Conservation (phyloP, 495 filamentous ascomycete species). For the Aspergillus taichungensis region DNA sequence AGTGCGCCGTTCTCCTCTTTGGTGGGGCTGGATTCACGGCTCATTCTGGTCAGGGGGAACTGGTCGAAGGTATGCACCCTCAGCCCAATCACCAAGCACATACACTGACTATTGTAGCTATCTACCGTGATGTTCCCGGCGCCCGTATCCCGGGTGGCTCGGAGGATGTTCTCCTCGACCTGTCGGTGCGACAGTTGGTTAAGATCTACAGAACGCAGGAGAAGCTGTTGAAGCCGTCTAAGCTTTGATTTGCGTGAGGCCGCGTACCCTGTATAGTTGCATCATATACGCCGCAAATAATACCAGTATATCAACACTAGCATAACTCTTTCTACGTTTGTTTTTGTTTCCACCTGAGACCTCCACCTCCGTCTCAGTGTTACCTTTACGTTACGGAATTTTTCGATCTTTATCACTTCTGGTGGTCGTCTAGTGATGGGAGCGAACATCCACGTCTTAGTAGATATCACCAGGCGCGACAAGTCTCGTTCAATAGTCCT, state of each 20-base stretch:
- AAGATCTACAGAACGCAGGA: slow-evolving; percentile 61
- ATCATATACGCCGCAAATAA: too few relatives aligned
- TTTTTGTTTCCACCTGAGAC: too few relatives aligned
- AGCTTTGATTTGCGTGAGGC: slow-evolving; percentile 15
- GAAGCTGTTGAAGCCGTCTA: slow-evolving; percentile 46
- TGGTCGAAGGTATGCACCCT: slow-evolving; percentile 50
- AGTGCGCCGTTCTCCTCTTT: slow-evolving; percentile 58
- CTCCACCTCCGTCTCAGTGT: too few relatives aligned
- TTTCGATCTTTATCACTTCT: too few relatives aligned
- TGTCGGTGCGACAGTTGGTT: slow-evolving; percentile 61
- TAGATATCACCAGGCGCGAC: too few relatives aligned
- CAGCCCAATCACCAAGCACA: background rate
- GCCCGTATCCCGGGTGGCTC: slow-evolving; percentile 59
- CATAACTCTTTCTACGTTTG: too few relatives aligned
- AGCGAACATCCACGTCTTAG: too few relatives aligned
- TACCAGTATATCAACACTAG: background rate
- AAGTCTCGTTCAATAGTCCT: too few relatives aligned
- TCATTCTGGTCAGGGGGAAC: slow-evolving; percentile 56
- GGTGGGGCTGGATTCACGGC: slow-evolving; percentile 62
- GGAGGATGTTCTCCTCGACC: slow-evolving; percentile 68
- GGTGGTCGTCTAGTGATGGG: too few relatives aligned
- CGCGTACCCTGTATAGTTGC: too few relatives aligned
- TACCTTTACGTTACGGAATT: too few relatives aligned
- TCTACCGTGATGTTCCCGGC: slow-evolving; percentile 57
- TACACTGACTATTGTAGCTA: slow-evolving; percentile 28